These are phyloP conservation scores for Beauveria sp. DNA, from an alignment of 2,329 filamentous ascomycete genomes.

Conservation along the genomic window DNA sequence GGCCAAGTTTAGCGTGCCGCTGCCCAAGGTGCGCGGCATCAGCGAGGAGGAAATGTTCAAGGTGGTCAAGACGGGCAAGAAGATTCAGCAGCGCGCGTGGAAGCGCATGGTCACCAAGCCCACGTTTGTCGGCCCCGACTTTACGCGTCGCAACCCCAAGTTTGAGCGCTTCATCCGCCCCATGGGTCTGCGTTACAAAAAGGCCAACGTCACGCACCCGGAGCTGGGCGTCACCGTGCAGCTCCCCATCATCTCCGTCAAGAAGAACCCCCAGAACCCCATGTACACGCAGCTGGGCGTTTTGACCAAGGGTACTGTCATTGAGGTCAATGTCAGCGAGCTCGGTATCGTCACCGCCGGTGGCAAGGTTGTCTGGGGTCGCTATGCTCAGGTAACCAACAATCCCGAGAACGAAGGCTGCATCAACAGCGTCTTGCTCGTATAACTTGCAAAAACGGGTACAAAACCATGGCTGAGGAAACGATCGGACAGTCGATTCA, in stretches of 20 bases:
- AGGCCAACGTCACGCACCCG: slow-evolving; percentile 56
- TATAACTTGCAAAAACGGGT: slow-evolving; percentile 15
- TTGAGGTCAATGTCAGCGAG: slow-evolving; percentile 92
- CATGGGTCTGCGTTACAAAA: slow-evolving; percentile 45
- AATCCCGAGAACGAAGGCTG: slow-evolving; percentile 41
- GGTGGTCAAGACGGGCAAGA: slow-evolving; percentile 93
- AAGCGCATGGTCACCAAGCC: slow-evolving; percentile 59
- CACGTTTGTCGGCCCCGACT: slow-evolving; percentile 79
- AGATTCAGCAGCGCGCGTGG: slow-evolving; percentile 78
- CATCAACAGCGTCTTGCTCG: slow-evolving; percentile 33
- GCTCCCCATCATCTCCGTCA: slow-evolving; percentile 64
- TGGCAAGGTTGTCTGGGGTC: slow-evolving; percentile 90
- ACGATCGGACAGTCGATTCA: background rate
- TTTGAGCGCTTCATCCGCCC: slow-evolving; percentile 50
- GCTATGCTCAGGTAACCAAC: slow-evolving; percentile 66
- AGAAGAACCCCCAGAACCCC: slow-evolving; percentile 70
- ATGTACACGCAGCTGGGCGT: slow-evolving; percentile 91
- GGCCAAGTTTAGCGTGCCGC: slow-evolving; percentile 82
- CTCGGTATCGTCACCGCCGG: slow-evolving; percentile 82
- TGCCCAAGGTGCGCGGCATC: slow-evolving; percentile 89
- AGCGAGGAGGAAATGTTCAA: slow-evolving; percentile 97
- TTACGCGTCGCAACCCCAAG: slow-evolving; percentile 82
- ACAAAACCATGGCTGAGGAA: background rate
- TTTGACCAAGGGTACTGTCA: slow-evolving; percentile 68
- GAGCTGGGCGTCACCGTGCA: slow-evolving; percentile 83